Evolutionary conservation across 2,329 filamentous ascomycete genomes (phyloP).

Genomic region (Pezicula rhizophila): DNA sequence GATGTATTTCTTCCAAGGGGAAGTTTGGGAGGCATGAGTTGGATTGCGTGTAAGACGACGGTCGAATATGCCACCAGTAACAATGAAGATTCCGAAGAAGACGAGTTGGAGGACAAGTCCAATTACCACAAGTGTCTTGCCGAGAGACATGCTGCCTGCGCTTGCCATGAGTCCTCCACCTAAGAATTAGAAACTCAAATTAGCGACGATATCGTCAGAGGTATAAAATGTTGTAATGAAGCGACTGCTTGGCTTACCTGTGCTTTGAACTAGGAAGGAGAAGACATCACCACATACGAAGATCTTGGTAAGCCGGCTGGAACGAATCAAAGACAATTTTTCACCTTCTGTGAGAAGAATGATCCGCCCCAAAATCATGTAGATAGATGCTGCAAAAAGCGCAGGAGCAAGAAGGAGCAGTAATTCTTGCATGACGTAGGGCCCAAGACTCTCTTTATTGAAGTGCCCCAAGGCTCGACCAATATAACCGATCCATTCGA

Average conservation of each 20-base stretch:
- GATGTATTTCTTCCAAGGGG: constrained; percentile 30
- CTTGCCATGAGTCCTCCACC: constrained; percentile 23
- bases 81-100: constrained; percentile 43
- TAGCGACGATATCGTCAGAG: not conserved
- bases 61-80: constrained; percentile 37
- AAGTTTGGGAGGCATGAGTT: constrained; percentile 13
- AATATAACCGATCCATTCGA: constrained; percentile 32
- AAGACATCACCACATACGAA: constrained; percentile 40
- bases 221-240: no score
- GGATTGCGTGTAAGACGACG: constrained; percentile 27
- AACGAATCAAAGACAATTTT: constrained; percentile 31
- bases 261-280: constrained; percentile 34
- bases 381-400: constrained; percentile 33
- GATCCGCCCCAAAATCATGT: constrained; percentile 33
- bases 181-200: constrained; percentile 21
- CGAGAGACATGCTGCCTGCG: constrained; percentile 23
- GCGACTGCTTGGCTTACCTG: not conserved
- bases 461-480: constrained; percentile 20
- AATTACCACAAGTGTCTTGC: constrained; percentile 36
- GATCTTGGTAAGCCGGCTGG: constrained; percentile 36
- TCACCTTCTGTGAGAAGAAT: constrained; percentile 30
- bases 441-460: constrained; percentile 16
- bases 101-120: constrained; percentile 43
- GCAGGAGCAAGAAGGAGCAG: constrained; percentile 32
- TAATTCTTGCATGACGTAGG: constrained; percentile 30